A percentile compares a stretch with the other conserved stretches of the same genome.
phyloP scores from a whole-genome alignment of 2,329 filamentous ascomycete species.

The Paramyrothecium sp. region DNA sequence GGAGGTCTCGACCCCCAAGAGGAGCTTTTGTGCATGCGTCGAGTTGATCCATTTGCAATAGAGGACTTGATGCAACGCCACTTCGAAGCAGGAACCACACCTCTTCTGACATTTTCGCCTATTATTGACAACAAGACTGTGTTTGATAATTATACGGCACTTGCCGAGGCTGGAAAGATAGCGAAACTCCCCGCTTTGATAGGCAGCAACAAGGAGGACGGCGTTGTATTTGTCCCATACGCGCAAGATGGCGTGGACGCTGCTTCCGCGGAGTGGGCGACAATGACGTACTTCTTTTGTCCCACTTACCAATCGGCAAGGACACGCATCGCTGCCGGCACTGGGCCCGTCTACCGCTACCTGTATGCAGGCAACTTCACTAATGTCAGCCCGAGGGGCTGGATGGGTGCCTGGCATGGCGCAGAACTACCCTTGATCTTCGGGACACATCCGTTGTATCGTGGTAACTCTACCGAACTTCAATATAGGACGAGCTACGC shows the following conservation, averaged over 20 bases:
- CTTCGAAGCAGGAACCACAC: neutral
- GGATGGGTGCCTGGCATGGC: conserved; percentile 2
- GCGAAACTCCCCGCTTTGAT: neutral
- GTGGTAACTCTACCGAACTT: neutral
- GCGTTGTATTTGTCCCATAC: neutral
- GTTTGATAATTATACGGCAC: neutral
- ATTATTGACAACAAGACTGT: neutral
- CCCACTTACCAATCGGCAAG: neutral
- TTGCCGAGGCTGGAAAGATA: neutral
- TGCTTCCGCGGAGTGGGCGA: neutral
- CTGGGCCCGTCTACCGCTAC: neutral
- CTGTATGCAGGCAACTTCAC: conserved; percentile 1
- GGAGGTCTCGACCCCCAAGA: neutral
- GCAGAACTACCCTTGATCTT: neutral
- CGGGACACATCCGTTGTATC: conserved; percentile 1
- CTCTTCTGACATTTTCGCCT: neutral
- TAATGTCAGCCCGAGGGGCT: neutral
- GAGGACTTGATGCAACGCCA: neutral
- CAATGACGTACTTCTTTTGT: neutral
- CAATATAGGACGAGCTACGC: neutral
- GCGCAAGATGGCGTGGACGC: neutral
- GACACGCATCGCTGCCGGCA: neutral
- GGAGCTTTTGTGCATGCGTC: neutral
- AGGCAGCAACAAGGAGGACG: neutral
- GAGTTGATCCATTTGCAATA: neutral